These are phyloP conservation scores for Thermothielavioides terrestris DNA, from an alignment of 495 filamentous ascomycete genomes.

Conservation along the genomic window DNA sequence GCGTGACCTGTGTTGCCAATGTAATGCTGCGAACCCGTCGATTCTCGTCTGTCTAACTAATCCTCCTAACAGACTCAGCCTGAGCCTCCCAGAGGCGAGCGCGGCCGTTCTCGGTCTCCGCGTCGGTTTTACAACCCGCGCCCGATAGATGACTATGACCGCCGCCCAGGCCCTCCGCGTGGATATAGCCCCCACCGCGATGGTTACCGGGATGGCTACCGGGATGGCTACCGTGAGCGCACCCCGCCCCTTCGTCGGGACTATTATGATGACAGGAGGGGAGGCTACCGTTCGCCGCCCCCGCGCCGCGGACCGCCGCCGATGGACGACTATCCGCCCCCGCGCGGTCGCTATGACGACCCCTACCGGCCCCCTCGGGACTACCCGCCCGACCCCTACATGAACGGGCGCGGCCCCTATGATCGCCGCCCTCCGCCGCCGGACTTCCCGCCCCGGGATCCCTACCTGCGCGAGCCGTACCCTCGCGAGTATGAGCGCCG, in stretches of 20 bases:
- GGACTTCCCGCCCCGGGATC: slow-evolving; percentile 46
- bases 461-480: slow-evolving; percentile 41
- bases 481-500: slow-evolving; percentile 42
- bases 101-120: slow-evolving; percentile 64
- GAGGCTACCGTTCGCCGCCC: slow-evolving; percentile 66
- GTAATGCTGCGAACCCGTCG: slow-evolving; percentile 45
- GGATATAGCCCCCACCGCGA: slow-evolving; percentile 67
- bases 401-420: slow-evolving; percentile 52
- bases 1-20: slow-evolving; percentile 76
- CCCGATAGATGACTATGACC: slow-evolving; percentile 64
- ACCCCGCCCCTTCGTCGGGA: slow-evolving; percentile 59
- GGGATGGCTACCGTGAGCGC: slow-evolving; percentile 77
- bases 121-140: slow-evolving; percentile 53
- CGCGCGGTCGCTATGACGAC: slow-evolving; percentile 55
- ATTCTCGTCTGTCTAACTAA: neutral
- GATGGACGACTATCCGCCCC: slow-evolving; percentile 66
- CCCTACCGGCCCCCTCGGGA: slow-evolving; percentile 48
- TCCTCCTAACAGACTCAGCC: slow-evolving; percentile 37
- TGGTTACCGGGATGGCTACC: slow-evolving; percentile 24
- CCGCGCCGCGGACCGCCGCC: slow-evolving; percentile 58
- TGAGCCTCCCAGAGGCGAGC: slow-evolving; percentile 58
- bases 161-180: slow-evolving; percentile 68
- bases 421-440: slow-evolving; percentile 49
- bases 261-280: slow-evolving; percentile 74
- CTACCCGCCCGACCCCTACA: slow-evolving; percentile 56